A percentile compares a stretch with the other conserved stretches of the same genome.
phyloP scores from a whole-genome alignment of 495 filamentous ascomycete genomes.

The Xylaria castorea region DNA sequence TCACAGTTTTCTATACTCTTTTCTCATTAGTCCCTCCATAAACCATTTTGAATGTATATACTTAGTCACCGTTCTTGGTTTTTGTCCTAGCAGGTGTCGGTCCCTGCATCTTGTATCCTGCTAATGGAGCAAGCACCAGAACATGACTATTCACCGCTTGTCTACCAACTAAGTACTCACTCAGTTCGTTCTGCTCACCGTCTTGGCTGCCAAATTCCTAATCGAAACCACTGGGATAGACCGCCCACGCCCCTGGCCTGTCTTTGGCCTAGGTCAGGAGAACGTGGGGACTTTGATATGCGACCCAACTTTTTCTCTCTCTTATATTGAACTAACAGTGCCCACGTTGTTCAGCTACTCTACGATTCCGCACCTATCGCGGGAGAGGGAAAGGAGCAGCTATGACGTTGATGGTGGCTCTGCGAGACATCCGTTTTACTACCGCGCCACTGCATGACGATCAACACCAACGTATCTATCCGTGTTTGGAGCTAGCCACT shows the following conservation, averaged over 20 bases:
- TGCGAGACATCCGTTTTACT: constrained; percentile 1
- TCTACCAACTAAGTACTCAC: no score
- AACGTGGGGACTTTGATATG: constrained; percentile 17
- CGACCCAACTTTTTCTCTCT: not conserved
- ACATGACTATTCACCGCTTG: constrained; percentile 11
- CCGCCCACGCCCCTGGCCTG: constrained; percentile 6
- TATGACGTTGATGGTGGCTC: not conserved
- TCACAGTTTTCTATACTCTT: not conserved
- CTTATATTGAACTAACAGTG: not conserved
- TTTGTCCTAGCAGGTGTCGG: not conserved
- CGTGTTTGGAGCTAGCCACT: not conserved
- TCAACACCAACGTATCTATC: not conserved
- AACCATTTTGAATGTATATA: not conserved
- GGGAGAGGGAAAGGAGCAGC: not conserved
- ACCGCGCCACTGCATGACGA: not conserved
- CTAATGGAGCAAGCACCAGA: not conserved
- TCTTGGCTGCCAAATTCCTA: not conserved
- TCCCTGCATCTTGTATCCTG: not conserved
- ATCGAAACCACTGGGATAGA: constrained; percentile 3
- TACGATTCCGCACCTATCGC: not conserved
- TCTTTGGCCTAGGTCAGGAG: constrained; percentile 8
- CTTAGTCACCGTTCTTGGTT: not conserved
- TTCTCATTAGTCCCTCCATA: not conserved
- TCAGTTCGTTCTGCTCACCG: not conserved
- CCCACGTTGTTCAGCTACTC: not conserved